Evolutionary conservation across 1,284 basidiomycete species (phyloP).

Genomic region (Peniophora sp.): DNA sequence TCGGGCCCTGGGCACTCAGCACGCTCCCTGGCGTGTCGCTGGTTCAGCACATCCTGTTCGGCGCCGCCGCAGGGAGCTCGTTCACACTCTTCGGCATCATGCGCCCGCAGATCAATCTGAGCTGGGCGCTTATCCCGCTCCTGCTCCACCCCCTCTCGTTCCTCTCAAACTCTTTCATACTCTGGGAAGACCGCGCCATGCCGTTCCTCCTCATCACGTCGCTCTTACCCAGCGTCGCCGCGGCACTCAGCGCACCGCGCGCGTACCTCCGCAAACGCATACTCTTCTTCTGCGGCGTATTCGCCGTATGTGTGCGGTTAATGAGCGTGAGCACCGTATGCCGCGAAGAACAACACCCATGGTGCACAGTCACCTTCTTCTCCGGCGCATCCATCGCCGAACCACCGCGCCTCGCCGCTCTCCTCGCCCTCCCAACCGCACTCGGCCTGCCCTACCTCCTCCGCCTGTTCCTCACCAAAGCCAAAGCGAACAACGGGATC

Average conservation of each 20-base stretch:
- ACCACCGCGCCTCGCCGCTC: constrained; percentile 44
- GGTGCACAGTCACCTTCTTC: constrained; percentile 85
- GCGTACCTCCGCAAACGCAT: constrained; percentile 69
- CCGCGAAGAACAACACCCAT: constrained; percentile 90
- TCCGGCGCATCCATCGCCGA: constrained; percentile 58
- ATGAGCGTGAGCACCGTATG: constrained; percentile 80
- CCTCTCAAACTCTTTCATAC: constrained; percentile 88
- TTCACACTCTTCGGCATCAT: constrained; percentile 30
- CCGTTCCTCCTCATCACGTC: constrained; percentile 68
- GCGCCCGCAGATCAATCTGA: constrained; percentile 19
- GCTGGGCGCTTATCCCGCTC: constrained; percentile 41
- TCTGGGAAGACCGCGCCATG: constrained; percentile 90
- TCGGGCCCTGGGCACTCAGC: constrained; percentile 20
- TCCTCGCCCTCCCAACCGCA: constrained; percentile 54
- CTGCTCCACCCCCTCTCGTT: constrained; percentile 67
- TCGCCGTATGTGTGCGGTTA: constrained; percentile 65
- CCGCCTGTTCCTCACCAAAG: constrained; percentile 51
- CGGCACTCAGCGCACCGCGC: constrained; percentile 61
- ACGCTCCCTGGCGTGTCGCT: constrained; percentile 33
- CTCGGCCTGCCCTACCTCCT: constrained; percentile 21
- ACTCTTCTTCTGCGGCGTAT: constrained; percentile 58
- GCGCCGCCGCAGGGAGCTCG: constrained; percentile 29
- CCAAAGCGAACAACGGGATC: constrained; percentile 68
- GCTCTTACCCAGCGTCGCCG: constrained; percentile 47
- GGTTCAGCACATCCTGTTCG: constrained; percentile 38